Evolutionary conservation across 164 flowering plant species (phyloP).

Genomic region (Akebia trifoliata): DNA sequence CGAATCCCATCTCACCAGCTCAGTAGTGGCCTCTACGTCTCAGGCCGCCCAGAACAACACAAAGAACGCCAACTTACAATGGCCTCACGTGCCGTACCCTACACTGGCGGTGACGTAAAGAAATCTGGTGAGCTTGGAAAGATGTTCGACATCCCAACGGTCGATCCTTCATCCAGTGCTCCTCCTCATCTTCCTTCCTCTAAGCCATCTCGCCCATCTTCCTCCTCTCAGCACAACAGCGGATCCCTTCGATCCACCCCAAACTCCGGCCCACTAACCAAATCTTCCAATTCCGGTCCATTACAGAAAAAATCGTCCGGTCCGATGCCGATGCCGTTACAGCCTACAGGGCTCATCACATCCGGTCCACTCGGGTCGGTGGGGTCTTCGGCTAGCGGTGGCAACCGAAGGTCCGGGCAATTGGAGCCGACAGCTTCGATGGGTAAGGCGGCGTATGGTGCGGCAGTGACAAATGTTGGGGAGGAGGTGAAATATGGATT

Average conservation of each 20-base stretch:
- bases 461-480: slow-evolving; percentile 59
- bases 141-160: slow-evolving; percentile 71
- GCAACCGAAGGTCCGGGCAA: slow-evolving; percentile 20
- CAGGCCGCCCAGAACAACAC: slow-evolving; percentile 57
- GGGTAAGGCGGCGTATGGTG: slow-evolving; percentile 53
- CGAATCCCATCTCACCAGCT: slow-evolving; percentile 72
- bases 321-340: slow-evolving; percentile 21
- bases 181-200: slow-evolving; percentile 23
- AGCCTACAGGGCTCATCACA: slow-evolving; percentile 39
- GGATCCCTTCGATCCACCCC: slow-evolving; percentile 72
- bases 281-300: slow-evolving; percentile 26
- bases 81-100: slow-evolving; percentile 58
- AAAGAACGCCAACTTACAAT: slow-evolving; percentile 60
- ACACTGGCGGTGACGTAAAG: slow-evolving; percentile 83
- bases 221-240: slow-evolving; percentile 58
- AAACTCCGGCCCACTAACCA: slow-evolving; percentile 32
- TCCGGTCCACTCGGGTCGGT: slow-evolving; percentile 35
- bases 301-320: slow-evolving; percentile 30
- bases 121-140: slow-evolving; percentile 89
- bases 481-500: slow-evolving; percentile 57
- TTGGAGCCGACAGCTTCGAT: slow-evolving; percentile 23
- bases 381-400: slow-evolving; percentile 22
- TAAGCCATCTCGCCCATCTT: slow-evolving; percentile 39
- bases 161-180: slow-evolving; percentile 21
- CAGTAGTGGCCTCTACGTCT: slow-evolving; percentile 63